A percentile compares a stretch with the other conserved stretches of the same genome.
These are phyloP conservation scores for Penicillium vulpinum DNA, from an alignment of 2,329 filamentous ascomycete species.

Conservation along the genomic window DNA sequence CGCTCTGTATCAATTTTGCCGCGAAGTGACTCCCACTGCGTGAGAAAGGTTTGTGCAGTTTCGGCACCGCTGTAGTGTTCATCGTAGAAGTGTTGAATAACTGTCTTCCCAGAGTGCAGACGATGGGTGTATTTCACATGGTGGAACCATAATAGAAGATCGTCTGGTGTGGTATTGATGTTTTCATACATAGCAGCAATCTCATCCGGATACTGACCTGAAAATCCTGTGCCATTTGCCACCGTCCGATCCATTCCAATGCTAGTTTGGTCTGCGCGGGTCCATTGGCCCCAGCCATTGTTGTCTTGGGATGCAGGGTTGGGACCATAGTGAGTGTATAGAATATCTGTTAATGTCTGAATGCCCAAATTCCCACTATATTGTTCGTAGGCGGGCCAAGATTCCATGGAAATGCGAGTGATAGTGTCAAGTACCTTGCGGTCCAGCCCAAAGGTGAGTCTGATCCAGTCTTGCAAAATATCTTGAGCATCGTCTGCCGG, in stretches of 20 bases:
- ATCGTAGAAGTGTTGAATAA: conserved; percentile 68
- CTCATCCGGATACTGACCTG: conserved; percentile 66
- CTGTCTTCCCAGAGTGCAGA: conserved; percentile 64
- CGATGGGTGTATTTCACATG: conserved; percentile 67
- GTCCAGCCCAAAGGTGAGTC: conserved; percentile 63
- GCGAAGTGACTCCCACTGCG: conserved; percentile 55
- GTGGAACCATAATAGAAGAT: conserved; percentile 72
- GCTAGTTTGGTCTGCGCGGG: conserved; percentile 58
- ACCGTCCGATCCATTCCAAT: conserved; percentile 74
- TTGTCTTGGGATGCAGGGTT: conserved; percentile 66
- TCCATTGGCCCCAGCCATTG: conserved; percentile 73
- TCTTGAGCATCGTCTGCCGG: conserved; percentile 50
- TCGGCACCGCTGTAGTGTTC: conserved; percentile 61
- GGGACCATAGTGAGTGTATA: conserved; percentile 67
- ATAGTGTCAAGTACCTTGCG: conserved; percentile 58
- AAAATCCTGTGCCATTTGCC: conserved; percentile 64
- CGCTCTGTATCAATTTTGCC: conserved; percentile 61
- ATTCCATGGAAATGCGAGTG: conserved; percentile 64
- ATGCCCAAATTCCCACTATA: conserved; percentile 70
- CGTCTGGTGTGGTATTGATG: conserved; percentile 64
- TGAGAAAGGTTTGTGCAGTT: conserved; percentile 59
- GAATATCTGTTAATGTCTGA: conserved; percentile 68
- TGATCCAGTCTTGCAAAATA: conserved; percentile 66
- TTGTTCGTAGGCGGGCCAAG: conserved; percentile 70
- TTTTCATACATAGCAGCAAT: conserved; percentile 60